These are phyloP conservation scores for Beauveria bassiana DNA, from an alignment of 2,329 filamentous ascomycete genomes.

Conservation along the genomic window DNA sequence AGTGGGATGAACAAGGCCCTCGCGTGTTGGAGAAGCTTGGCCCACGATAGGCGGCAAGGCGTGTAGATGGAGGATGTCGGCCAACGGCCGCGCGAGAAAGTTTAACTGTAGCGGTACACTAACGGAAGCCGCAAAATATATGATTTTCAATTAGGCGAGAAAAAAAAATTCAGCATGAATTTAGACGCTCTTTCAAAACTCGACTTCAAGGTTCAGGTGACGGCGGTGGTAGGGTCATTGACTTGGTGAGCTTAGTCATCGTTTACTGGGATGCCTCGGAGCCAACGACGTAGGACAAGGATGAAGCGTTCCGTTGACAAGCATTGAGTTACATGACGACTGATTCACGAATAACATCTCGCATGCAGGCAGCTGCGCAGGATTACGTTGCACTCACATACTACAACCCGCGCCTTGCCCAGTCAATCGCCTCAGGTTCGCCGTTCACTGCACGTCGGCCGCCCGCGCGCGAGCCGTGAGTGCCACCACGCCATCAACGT, in stretches of 20 bases:
- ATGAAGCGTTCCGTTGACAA: background rate
- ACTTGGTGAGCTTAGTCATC: background rate
- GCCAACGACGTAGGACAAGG: background rate
- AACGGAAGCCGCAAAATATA: background rate
- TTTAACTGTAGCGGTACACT: background rate
- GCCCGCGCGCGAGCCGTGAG: background rate
- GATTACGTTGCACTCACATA: background rate
- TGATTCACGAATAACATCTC: background rate
- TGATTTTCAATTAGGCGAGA: slow-evolving; percentile 7
- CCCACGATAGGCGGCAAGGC: slow-evolving; percentile 53
- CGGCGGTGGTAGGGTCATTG: background rate
- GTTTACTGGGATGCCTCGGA: background rate
- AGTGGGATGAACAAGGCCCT: slow-evolving; percentile 91
- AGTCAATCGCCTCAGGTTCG: background rate
- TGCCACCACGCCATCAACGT: background rate
- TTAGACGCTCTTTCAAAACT: background rate
- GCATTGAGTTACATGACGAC: background rate
- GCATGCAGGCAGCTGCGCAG: background rate
- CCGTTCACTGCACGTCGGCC: background rate
- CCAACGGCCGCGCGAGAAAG: background rate
- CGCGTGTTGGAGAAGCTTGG: slow-evolving; percentile 87
- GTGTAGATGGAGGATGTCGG: background rate
- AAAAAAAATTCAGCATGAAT: slow-evolving; percentile 2
- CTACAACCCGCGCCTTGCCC: background rate
- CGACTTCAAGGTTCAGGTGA: background rate